Evolutionary conservation across 768 basidiomycete species (phyloP), one percentile per base, ranked within the genome.

Genomic region (Suillus clintonianus): DNA sequence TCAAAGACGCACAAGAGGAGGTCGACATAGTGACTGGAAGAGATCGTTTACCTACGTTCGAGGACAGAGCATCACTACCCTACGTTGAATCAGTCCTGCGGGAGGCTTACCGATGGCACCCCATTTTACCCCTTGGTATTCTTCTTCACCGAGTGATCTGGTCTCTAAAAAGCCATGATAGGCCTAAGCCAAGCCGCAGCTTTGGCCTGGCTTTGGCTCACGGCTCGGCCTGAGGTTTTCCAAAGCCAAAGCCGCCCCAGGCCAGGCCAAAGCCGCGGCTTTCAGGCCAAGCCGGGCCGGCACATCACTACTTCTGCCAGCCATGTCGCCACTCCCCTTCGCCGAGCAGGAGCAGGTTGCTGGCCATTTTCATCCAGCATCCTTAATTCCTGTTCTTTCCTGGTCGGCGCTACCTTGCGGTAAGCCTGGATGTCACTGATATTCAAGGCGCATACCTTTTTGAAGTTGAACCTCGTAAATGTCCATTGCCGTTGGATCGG

Each of bases 21-120:
- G n/a, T 62, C 22, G 63, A 65, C 19, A 24, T 36, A 3, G 64
- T 62, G 22, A 61, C 62, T 37, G 64, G 64, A 19, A n/a, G 6
- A 11, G 62, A 64, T 32, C 45, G 64, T 9, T 19, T 64, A 19
- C 64, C 64, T 9, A 37, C 19, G 9, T 62, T 64, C 27, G 43
- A 51, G 10, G 64, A 64, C 13, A n/a, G 41, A 24, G 24, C 58
- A 22, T 22, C 14, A 4, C 32, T 64, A 17, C 64, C 64, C 4
- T 64, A 64, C 41, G 43, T 62, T 4, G 64, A 50, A 14, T 61
- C 64, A 27, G 15, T 62, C 30, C 22, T 54, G 27, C 39, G 53
- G 56, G 61, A 62, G 41, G 47, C 53, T 5, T 15, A 32, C 14
- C 39, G 61, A 53, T 56, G 50, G 53, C 27, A 55, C 17, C 50